phyloP scores from a whole-genome alignment of 2,329 filamentous ascomycete species.

The Verticillium longisporum region DNA sequence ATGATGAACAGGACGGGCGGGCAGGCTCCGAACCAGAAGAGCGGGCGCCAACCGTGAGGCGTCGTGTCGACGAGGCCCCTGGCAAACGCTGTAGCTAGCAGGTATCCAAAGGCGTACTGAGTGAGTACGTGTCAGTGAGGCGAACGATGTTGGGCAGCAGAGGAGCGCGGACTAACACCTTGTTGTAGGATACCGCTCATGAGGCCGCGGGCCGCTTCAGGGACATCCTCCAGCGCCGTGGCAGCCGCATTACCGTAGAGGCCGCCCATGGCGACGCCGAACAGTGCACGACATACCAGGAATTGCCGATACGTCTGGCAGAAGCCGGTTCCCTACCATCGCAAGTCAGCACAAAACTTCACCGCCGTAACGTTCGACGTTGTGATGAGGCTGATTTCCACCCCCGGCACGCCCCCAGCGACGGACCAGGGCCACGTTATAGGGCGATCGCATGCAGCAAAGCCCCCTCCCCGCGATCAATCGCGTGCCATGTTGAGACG shows the following conservation, averaged over 20 bases:
- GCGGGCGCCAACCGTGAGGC: constrained; percentile 70
- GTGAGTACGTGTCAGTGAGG: neutral
- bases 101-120: constrained; percentile 58
- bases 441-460: too few relatives aligned
- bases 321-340: constrained; percentile 52
- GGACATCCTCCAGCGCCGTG: constrained; percentile 71
- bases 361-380: neutral
- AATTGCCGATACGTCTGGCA: constrained; percentile 63
- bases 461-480: too few relatives aligned
- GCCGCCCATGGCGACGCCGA: constrained; percentile 78
- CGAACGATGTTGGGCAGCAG: too few relatives aligned
- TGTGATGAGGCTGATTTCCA: constrained; percentile 3
- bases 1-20: constrained; percentile 75
- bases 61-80: constrained; percentile 70
- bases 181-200: constrained; percentile 73
- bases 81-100: constrained; percentile 51
- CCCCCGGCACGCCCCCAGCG: constrained; percentile 24
- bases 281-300: constrained; percentile 66
- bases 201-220: constrained; percentile 60
- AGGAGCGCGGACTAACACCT: constrained; percentile 30
- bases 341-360: neutral
- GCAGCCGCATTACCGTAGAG: constrained; percentile 73
- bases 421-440: neutral
- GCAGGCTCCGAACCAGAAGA: constrained; percentile 84
- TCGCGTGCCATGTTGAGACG: neutral